Conservation (phyloP, 371 early-diverging fungal genomes). For the Lichtheimia hyalospora region DNA sequence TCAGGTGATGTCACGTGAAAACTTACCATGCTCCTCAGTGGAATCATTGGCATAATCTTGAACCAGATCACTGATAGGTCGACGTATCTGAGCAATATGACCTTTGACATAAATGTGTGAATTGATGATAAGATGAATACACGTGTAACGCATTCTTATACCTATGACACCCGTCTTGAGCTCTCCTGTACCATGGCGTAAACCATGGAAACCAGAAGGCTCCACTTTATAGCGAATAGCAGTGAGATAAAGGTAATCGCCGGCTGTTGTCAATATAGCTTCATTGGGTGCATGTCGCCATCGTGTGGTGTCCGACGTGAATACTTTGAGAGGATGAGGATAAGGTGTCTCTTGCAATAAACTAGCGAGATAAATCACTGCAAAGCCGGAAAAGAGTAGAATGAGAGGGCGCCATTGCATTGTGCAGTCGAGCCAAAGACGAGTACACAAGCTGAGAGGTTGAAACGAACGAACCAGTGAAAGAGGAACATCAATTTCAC, state of each 20-base stretch:
- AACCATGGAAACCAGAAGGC: conserved; percentile 1
- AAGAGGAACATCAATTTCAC: too few species aligned
- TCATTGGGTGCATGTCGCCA: conserved; percentile 14
- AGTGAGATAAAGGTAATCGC: conserved; percentile 7
- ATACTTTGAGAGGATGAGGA: conserved; percentile 34
- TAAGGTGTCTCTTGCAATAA: conserved; percentile 36
- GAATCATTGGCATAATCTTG: not conserved
- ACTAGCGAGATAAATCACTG: conserved; percentile 37
- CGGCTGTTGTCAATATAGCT: conserved; percentile 1
- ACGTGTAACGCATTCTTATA: conserved; percentile 1
- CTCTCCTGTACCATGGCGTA: conserved; percentile 12
- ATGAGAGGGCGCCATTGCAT: conserved; percentile 52
- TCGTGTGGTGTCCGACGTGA: conserved; percentile 12
- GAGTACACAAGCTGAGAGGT: not conserved
- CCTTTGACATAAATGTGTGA: not conserved
- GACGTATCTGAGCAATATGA: not conserved
- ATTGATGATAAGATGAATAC: not conserved
- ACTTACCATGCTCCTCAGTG: not conserved
- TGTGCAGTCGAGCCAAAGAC: not conserved
- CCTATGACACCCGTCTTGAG: conserved; percentile 21
- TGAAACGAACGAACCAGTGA: not conserved
- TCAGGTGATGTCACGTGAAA: too few species aligned
- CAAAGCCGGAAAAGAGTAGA: conserved; percentile 34
- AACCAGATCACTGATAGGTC: not conserved
- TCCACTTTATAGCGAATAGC: conserved; percentile 2